phyloP scores from a whole-genome alignment of 768 basidiomycete species.

The Udeniomyces megalosporus region DNA sequence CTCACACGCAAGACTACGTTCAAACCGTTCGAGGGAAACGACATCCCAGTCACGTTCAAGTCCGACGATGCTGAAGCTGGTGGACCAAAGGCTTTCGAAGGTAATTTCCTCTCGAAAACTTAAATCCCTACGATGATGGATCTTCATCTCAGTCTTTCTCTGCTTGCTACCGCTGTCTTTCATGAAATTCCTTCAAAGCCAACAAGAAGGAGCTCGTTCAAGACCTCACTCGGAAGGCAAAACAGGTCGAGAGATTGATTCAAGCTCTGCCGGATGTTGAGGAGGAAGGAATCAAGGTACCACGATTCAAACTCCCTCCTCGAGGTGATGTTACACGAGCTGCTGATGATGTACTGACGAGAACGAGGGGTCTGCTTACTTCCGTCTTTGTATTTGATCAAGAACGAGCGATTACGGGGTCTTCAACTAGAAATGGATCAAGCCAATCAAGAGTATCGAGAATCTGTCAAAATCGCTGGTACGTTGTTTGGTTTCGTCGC shows the following conservation, averaged over 20 bases:
- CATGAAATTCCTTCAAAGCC: slow-evolving; percentile 33
- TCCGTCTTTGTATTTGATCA: background rate
- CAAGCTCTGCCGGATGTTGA: slow-evolving; percentile 63
- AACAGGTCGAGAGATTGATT: slow-evolving; percentile 74
- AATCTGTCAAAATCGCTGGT: slow-evolving; percentile 63
- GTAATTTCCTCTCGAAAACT: slow-evolving; percentile 30
- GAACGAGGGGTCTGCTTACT: background rate
- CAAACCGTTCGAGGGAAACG: slow-evolving; percentile 48
- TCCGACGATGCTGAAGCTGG: slow-evolving; percentile 51
- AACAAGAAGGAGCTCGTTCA: slow-evolving; percentile 70
- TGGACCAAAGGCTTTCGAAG: slow-evolving; percentile 53
- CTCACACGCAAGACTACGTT: slow-evolving; percentile 62
- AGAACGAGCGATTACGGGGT: slow-evolving; percentile 39
- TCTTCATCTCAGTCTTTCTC: background rate
- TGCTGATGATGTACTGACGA: too few relatives aligned
- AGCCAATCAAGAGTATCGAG: slow-evolving; percentile 60
- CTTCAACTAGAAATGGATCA: slow-evolving; percentile 54
- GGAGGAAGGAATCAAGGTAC: slow-evolving; percentile 57
- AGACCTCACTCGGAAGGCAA: slow-evolving; percentile 70
- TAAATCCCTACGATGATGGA: background rate
- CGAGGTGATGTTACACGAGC: background rate
- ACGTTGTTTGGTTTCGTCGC: too few relatives aligned
- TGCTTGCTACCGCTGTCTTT: background rate
- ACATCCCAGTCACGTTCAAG: slow-evolving; percentile 71
- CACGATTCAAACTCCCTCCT: slow-evolving; percentile 12